Percentiles rank a stretch among this genome's conserved stretches.
Evolutionary conservation across 2,329 filamentous ascomycete genomes (phyloP).

Genomic region (Whalleya microplaca): DNA sequence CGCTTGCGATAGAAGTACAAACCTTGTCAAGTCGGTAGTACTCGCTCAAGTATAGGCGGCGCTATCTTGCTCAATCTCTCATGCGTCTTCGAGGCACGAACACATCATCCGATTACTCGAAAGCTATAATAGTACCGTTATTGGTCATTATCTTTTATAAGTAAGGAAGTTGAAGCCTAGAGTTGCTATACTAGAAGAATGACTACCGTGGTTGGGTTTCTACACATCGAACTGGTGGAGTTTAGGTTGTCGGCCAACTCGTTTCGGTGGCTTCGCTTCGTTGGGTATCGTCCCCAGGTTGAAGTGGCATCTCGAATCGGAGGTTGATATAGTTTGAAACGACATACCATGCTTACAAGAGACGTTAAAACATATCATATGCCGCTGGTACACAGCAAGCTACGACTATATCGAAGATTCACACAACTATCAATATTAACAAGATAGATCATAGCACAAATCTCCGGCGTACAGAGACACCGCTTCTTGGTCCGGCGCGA

Average conservation of each 20-base stretch:
- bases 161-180: not conserved
- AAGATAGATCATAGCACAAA: constrained; percentile 1
- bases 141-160: not conserved
- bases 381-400: too few species aligned
- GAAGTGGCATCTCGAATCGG: not conserved
- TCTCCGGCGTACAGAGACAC: not conserved
- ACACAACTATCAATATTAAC: not conserved
- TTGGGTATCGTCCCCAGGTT: not conserved
- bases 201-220: not conserved
- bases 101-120: not conserved
- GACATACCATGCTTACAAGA: too few species aligned
- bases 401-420: too few species aligned
- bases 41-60: not conserved
- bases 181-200: not conserved
- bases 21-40: not conserved
- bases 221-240: not conserved
- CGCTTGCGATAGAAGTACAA: constrained; percentile 1
- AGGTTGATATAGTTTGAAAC: not conserved
- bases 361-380: too few species aligned
- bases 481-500: not conserved
- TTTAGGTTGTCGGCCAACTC: too few species aligned
- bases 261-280: not conserved
- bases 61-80: not conserved
- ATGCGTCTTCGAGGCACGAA: constrained; percentile 3
- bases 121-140: not conserved